These are phyloP conservation scores for Xylariomycetidae sp. DNA, from an alignment of 2,329 filamentous ascomycete species.

Conservation along the genomic window DNA sequence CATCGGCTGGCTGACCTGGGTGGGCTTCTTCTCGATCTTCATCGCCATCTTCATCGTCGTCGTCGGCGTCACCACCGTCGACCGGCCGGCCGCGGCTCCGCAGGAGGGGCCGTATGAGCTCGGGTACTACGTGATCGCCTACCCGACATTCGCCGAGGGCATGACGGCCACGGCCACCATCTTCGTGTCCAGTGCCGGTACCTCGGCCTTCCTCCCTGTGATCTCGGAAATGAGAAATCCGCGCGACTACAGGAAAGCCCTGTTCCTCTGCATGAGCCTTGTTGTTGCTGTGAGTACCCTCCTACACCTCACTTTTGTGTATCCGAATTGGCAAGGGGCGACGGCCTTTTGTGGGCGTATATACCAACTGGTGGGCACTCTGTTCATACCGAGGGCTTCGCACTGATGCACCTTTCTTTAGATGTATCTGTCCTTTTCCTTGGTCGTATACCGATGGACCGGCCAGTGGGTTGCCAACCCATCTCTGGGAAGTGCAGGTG, in stretches of 20 bases:
- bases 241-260: slow-evolving; percentile 52
- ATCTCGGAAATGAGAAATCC: slow-evolving; percentile 60
- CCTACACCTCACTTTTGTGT: too few species aligned
- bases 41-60: slow-evolving; percentile 52
- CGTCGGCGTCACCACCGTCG: slow-evolving; percentile 49
- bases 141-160: slow-evolving; percentile 52
- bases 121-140: slow-evolving; percentile 49
- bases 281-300: slow-evolving; percentile 31
- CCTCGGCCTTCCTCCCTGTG: slow-evolving; percentile 56
- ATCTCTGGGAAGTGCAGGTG: slow-evolving; percentile 54
- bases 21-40: slow-evolving; percentile 38
- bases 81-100: slow-evolving; percentile 55
- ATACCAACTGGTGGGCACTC: too few species aligned
- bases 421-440: slow-evolving; percentile 51
- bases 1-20: slow-evolving; percentile 39
- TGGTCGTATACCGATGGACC: slow-evolving; percentile 57
- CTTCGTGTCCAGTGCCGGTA: slow-evolving; percentile 53
- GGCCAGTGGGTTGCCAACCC: slow-evolving; percentile 58
- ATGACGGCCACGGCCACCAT: slow-evolving; percentile 54
- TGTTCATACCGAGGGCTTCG: background rate
- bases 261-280: slow-evolving; percentile 52
- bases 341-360: too few species aligned
- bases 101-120: slow-evolving; percentile 53
- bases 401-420: background rate
- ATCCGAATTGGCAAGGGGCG: too few species aligned